phyloP scores from a whole-genome alignment of 805 yeast species.

The Metschnikowia rubicola region DNA sequence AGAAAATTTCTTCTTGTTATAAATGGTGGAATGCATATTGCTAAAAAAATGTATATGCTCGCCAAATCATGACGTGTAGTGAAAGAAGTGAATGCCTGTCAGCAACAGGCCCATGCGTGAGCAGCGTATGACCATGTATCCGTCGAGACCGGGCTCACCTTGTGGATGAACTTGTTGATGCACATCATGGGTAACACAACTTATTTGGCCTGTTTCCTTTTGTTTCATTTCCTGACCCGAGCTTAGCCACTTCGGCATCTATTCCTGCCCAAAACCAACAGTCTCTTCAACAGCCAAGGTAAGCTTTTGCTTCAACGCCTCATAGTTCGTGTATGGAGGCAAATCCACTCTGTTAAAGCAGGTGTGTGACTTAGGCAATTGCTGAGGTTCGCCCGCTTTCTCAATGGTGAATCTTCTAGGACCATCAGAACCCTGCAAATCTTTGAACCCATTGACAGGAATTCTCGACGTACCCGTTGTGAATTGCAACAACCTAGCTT shows the following conservation, averaged over 20 bases:
- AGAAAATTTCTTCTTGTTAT: no score
- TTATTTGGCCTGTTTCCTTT: neutral
- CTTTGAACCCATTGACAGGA: conserved; percentile 98
- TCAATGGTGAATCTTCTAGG: conserved; percentile 98
- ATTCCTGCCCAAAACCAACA: conserved; percentile 98
- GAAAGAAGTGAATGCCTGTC: neutral
- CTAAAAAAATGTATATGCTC: neutral
- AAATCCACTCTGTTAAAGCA: conserved; percentile 98
- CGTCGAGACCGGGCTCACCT: no score
- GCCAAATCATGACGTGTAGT: neutral
- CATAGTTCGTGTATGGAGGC: conserved; percentile 88
- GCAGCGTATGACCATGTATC: no score
- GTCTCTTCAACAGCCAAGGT: conserved; percentile 98
- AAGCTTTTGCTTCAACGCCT: conserved; percentile 80
- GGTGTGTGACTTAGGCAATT: conserved; percentile 95
- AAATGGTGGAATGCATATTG: neutral
- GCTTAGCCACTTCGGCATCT: conserved; percentile 10
- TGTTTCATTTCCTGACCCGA: neutral
- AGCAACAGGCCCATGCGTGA: no score
- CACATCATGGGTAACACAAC: neutral
- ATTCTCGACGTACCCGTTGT: conserved; percentile 99
- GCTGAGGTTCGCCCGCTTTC: conserved; percentile 91
- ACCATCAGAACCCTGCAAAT: conserved; percentile 97
- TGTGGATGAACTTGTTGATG: no score
- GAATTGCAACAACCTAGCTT: conserved; percentile 91